A percentile compares a stretch with the other conserved stretches of the same genome.
These are phyloP conservation scores for Salix udensis DNA, from an alignment of 345 rosid genomes.

Conservation along the genomic window DNA sequence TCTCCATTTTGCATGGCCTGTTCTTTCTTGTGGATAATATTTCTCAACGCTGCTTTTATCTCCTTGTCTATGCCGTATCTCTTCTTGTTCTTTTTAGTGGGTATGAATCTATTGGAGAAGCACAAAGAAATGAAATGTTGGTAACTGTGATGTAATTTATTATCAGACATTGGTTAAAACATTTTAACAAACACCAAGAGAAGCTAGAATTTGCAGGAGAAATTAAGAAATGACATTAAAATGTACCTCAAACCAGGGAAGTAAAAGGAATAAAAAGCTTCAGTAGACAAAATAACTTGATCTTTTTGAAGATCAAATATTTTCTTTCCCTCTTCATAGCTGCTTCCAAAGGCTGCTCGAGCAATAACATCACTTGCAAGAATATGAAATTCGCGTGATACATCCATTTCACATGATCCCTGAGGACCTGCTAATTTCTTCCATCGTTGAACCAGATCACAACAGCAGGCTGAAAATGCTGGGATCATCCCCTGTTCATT, in stretches of 20 bases:
- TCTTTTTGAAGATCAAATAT: slow-evolving; percentile 43
- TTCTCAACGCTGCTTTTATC: slow-evolving; percentile 30
- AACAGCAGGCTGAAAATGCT: slow-evolving; percentile 31
- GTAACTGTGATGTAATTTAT: no score
- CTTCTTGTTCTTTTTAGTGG: slow-evolving; percentile 47
- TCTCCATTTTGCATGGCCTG: slow-evolving; percentile 27
- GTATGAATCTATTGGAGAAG: slow-evolving; percentile 33
- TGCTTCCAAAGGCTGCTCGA: slow-evolving; percentile 51
- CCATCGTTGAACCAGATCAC: slow-evolving; percentile 36
- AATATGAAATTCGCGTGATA: slow-evolving; percentile 43
- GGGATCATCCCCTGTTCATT: slow-evolving; percentile 37
- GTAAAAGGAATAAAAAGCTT: slow-evolving; percentile 36
- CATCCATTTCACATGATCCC: slow-evolving; percentile 40
- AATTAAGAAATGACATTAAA: neutral
- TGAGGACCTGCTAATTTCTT: slow-evolving; percentile 23
- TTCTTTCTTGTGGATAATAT: slow-evolving; percentile 28
- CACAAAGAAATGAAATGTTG: no score
- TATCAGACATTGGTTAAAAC: no score
- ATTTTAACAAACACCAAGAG: neutral
- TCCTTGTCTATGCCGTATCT: slow-evolving; percentile 34
- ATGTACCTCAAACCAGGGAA: slow-evolving; percentile 51
- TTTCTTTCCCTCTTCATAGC: slow-evolving; percentile 48
- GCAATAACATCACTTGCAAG: slow-evolving; percentile 45
- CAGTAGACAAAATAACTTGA: slow-evolving; percentile 25
- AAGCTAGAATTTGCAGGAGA: neutral